A percentile compares a stretch with the other conserved stretches of the same genome.
phyloP scores from a whole-genome alignment of 2,329 filamentous ascomycete species.

The Beauveria sp. region DNA sequence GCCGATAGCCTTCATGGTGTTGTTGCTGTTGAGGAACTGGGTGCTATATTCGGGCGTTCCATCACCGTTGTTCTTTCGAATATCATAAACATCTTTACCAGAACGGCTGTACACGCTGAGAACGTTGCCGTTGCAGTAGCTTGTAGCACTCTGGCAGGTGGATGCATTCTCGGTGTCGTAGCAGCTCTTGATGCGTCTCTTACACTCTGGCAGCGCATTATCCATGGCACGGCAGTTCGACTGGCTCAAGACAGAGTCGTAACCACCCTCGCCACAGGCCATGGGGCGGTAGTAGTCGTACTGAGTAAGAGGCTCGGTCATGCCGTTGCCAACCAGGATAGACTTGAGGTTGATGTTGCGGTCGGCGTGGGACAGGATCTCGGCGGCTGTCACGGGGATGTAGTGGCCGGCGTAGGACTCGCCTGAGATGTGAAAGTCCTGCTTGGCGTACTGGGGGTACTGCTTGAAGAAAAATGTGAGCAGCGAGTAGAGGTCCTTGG shows the following conservation, averaged over 20 bases:
- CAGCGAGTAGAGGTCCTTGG: slow-evolving; percentile 96
- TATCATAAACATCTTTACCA: slow-evolving; percentile 90
- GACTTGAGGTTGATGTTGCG: slow-evolving; percentile 98
- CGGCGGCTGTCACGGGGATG: slow-evolving; percentile 83
- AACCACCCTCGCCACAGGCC: slow-evolving; percentile 95
- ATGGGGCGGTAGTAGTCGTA: slow-evolving; percentile 95
- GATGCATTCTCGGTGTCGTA: slow-evolving; percentile 87
- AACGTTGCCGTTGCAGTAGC: slow-evolving; percentile 97
- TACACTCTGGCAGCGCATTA: slow-evolving; percentile 81
- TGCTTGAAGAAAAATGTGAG: slow-evolving; percentile 98
- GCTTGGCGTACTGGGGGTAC: slow-evolving; percentile 89
- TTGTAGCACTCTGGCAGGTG: slow-evolving; percentile 88
- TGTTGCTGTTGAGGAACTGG: slow-evolving; percentile 74
- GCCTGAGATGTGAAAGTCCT: slow-evolving; percentile 96
- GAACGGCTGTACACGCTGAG: slow-evolving; percentile 90
- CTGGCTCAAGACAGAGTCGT: slow-evolving; percentile 74
- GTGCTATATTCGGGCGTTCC: slow-evolving; percentile 76
- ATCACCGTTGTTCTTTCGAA: slow-evolving; percentile 85
- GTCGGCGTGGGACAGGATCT: slow-evolving; percentile 91
- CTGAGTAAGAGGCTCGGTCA: slow-evolving; percentile 89
- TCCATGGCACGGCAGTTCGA: slow-evolving; percentile 82
- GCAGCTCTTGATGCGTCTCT: slow-evolving; percentile 80
- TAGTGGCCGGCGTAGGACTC: slow-evolving; percentile 96
- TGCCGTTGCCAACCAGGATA: slow-evolving; percentile 88
- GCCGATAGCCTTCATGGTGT: slow-evolving; percentile 80